Conservation (phyloP, 1,284 basidiomycete genomes). For the Leccinum insolens region DNA sequence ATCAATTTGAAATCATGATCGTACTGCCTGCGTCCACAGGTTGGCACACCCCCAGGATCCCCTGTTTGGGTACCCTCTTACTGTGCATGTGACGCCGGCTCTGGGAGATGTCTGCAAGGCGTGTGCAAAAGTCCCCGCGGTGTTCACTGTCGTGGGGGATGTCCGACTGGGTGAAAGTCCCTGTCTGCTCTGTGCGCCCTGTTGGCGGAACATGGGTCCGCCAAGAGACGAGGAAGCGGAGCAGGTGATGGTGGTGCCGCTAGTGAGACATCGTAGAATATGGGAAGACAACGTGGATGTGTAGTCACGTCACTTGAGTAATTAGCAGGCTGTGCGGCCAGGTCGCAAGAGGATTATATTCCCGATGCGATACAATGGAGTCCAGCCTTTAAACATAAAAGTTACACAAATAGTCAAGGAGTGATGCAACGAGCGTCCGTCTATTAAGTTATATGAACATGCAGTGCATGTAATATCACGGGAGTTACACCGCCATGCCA, state of each 20-base stretch:
- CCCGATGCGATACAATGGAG: slow-evolving; percentile 5
- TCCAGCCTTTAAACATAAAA: neutral
- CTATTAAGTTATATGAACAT: slow-evolving; percentile 37
- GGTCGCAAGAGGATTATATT: neutral
- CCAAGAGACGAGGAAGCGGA: slow-evolving; percentile 40
- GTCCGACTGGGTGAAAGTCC: slow-evolving; percentile 75
- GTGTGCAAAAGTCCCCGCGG: slow-evolving; percentile 70
- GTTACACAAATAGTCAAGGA: slow-evolving; percentile 14
- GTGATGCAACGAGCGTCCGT: slow-evolving; percentile 20
- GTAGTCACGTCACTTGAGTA: neutral
- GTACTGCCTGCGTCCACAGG: slow-evolving; percentile 37
- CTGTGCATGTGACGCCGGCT: slow-evolving; percentile 62
- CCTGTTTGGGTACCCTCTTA: slow-evolving; percentile 62
- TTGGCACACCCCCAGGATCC: slow-evolving; percentile 60
- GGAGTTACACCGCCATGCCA: slow-evolving; percentile 19
- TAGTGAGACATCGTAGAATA: slow-evolving; percentile 46
- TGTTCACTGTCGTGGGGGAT: slow-evolving; percentile 67
- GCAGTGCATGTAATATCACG: slow-evolving; percentile 26
- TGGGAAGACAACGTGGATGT: slow-evolving; percentile 19
- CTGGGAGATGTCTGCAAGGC: slow-evolving; percentile 64
- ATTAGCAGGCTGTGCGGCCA: no score
- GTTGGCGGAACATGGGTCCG: slow-evolving; percentile 71
- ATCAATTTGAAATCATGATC: neutral
- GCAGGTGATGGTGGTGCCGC: slow-evolving; percentile 50
- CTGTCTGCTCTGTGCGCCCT: slow-evolving; percentile 67